phyloP scores from a whole-genome alignment of 106 monocot species.

The Acanthochlamys bracteata region DNA sequence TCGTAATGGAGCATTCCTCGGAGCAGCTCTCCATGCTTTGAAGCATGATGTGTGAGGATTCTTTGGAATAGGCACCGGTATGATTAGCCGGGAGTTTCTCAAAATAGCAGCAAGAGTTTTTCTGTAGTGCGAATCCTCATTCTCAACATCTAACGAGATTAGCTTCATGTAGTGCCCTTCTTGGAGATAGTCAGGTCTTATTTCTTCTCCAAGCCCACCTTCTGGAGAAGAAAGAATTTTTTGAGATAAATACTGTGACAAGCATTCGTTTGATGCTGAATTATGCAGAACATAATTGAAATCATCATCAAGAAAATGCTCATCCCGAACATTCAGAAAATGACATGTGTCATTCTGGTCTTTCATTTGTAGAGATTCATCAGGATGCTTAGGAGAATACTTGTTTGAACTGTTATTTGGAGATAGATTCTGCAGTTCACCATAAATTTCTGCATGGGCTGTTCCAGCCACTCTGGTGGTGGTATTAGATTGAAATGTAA shows the following conservation, averaged over 20 bases:
- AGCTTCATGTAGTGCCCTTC: constrained; percentile 14
- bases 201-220: constrained; percentile 7
- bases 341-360: constrained; percentile 6
- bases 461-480: constrained; percentile 8
- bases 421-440: constrained; percentile 31
- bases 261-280: constrained; percentile 26
- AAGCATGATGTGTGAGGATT: constrained; percentile 40
- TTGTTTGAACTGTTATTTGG: constrained; percentile 33
- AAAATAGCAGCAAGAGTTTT: constrained; percentile 40
- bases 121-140: constrained; percentile 32
- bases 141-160: constrained; percentile 26
- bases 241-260: constrained; percentile 17
- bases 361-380: constrained; percentile 22
- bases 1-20: background rate
- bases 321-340: background rate
- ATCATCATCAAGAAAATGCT: constrained; percentile 31
- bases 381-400: constrained; percentile 5
- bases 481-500: constrained; percentile 11
- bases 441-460: constrained; percentile 13
- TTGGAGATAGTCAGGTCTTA: constrained; percentile 11
- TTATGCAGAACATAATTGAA: constrained; percentile 22
- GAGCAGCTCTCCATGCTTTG: constrained; percentile 24
- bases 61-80: constrained; percentile 4
- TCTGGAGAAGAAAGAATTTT: constrained; percentile 18
- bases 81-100: constrained; percentile 10